Evolutionary conservation across 257 asterid genomes (phyloP).

Genomic region (Avicennia marina): DNA sequence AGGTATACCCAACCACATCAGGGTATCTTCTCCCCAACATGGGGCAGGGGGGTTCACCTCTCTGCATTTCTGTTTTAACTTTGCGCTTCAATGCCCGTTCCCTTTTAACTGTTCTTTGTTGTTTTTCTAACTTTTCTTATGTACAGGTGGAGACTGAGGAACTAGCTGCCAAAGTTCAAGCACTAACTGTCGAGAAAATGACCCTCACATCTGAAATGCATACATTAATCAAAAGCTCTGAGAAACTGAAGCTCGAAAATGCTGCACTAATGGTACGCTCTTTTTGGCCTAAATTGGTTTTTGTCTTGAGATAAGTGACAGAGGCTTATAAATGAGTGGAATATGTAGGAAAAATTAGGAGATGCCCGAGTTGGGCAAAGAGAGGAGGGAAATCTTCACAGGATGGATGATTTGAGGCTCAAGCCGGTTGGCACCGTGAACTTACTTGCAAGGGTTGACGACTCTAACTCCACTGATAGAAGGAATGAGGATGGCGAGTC

Average conservation of each 20-base stretch:
- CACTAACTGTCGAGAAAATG: slow-evolving; percentile 60
- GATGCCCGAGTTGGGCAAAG: slow-evolving; percentile 30
- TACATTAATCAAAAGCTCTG: slow-evolving; percentile 52
- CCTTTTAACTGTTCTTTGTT: neutral
- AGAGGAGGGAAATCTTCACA: slow-evolving; percentile 29
- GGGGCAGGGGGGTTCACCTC: neutral
- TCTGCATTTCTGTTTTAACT: neutral
- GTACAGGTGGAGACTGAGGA: slow-evolving; percentile 92
- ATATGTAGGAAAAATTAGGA: slow-evolving; percentile 60
- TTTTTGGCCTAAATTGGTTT: neutral
- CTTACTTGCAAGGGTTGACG: slow-evolving; percentile 77
- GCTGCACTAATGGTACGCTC: slow-evolving; percentile 50
- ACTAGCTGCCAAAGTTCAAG: slow-evolving; percentile 65
- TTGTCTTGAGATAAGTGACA: neutral
- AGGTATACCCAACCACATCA: slow-evolving; percentile 38
- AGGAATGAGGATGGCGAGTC: slow-evolving; percentile 47
- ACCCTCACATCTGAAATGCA: slow-evolving; percentile 68
- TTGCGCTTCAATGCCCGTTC: too few species aligned
- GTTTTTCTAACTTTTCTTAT: neutral
- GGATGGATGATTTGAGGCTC: slow-evolving; percentile 35
- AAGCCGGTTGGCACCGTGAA: slow-evolving; percentile 77
- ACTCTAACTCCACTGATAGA: slow-evolving; percentile 30
- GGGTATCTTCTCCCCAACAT: neutral
- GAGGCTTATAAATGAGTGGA: neutral
- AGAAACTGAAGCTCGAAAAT: slow-evolving; percentile 70